phyloP scores from a whole-genome alignment of 2,329 filamentous ascomycete genomes.

The Akanthomyces dipterigenus region DNA sequence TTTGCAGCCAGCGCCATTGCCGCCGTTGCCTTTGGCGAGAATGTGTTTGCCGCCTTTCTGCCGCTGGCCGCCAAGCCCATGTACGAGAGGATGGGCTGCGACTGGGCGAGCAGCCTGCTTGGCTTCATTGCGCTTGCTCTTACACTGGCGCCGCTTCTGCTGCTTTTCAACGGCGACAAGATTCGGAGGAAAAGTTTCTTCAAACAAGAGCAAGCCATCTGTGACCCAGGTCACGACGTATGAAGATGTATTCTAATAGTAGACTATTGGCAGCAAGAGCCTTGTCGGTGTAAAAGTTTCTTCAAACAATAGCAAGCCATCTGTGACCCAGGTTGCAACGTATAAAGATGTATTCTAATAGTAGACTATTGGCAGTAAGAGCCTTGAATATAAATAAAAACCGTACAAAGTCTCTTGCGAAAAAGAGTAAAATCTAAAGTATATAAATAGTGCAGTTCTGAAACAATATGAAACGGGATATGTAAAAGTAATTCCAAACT shows the following conservation, averaged over 20 bases:
- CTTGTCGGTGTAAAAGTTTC: too few species aligned
- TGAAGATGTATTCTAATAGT: neutral
- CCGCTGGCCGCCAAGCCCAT: slow-evolving; percentile 14
- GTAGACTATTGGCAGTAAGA: neutral
- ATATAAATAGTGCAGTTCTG: neutral
- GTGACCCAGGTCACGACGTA: neutral
- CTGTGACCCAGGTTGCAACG: neutral
- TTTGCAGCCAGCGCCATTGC: slow-evolving; percentile 14
- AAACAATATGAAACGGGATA: neutral
- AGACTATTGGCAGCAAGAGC: neutral
- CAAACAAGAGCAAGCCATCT: neutral
- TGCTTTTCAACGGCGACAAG: slow-evolving; percentile 1
- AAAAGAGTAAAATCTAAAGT: neutral
- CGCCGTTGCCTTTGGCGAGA: slow-evolving; percentile 14
- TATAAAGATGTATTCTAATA: neutral
- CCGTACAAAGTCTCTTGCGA: neutral
- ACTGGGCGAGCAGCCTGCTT: slow-evolving; percentile 14
- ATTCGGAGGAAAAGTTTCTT: slow-evolving; percentile 13
- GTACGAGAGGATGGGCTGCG: slow-evolving; percentile 9
- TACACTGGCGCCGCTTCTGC: slow-evolving; percentile 9
- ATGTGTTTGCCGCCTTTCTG: slow-evolving; percentile 12
- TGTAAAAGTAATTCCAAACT: neutral
- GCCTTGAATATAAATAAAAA: neutral
- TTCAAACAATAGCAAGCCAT: neutral
- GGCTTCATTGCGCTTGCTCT: slow-evolving; percentile 11